Conservation (phyloP, 495 filamentous ascomycete genomes). For the Lophiostoma macrostomum region DNA sequence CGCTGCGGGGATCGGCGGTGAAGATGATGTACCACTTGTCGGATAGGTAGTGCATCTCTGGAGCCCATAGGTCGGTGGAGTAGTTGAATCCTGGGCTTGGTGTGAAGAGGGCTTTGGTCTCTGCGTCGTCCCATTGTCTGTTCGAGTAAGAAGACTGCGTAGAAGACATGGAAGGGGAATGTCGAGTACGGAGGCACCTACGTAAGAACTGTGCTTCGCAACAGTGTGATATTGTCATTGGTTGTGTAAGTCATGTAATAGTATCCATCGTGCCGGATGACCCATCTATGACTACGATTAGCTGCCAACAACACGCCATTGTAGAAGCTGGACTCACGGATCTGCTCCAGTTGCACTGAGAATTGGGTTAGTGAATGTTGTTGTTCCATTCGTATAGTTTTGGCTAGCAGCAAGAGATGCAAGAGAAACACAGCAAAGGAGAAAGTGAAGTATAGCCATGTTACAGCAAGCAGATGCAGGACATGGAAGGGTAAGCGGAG, state of each 20-base stretch:
- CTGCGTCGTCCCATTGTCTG: conserved; percentile 47
- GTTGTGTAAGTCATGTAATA: conserved; percentile 39
- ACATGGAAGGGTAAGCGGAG: not conserved
- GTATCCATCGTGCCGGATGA: conserved; percentile 31
- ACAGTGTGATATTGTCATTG: conserved; percentile 35
- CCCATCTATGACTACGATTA: conserved; percentile 13
- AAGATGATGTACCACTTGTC: conserved; percentile 53
- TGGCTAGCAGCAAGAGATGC: conserved; percentile 1
- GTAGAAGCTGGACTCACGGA: conserved; percentile 27
- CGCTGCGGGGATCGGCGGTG: conserved; percentile 47
- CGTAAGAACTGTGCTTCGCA: conserved; percentile 33
- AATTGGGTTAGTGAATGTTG: conserved; percentile 38
- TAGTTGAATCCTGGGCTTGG: conserved; percentile 42
- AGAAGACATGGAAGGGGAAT: not conserved
- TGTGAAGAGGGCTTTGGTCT: conserved; percentile 42
- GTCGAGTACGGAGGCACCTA: conserved; percentile 4
- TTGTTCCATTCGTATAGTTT: conserved; percentile 1
- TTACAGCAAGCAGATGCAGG: not conserved
- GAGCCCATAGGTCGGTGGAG: conserved; percentile 50
- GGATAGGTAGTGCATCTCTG: conserved; percentile 48
- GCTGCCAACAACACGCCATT: not conserved
- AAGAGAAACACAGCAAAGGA: not conserved
- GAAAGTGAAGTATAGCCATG: not conserved
- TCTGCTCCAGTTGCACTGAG: conserved; percentile 33
- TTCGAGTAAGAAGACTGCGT: no score